Percentiles rank a stretch among this genome's conserved stretches.
These are phyloP conservation scores for Macadamia integrifolia DNA, from an alignment of 164 flowering plant species.

Conservation along the genomic window DNA sequence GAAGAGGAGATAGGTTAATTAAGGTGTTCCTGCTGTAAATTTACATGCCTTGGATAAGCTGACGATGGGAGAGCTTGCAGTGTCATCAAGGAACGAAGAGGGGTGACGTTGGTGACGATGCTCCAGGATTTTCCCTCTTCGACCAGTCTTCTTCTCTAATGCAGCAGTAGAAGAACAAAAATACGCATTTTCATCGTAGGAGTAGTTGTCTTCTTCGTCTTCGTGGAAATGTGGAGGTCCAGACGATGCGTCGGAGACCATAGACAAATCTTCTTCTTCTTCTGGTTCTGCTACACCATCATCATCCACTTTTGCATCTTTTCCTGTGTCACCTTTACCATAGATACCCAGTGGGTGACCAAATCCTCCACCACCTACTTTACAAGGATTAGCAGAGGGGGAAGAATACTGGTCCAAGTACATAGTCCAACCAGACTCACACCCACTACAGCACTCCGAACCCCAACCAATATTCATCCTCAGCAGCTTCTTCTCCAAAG, in stretches of 20 bases:
- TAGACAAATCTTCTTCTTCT: conserved; percentile 66
- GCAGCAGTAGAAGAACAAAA: conserved; percentile 19
- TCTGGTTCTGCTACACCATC: too few relatives aligned
- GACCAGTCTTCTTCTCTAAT: conserved; percentile 19
- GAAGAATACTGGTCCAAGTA: conserved; percentile 54
- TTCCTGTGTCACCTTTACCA: conserved; percentile 10
- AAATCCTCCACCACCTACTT: conserved; percentile 10
- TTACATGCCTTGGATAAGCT: conserved; percentile 42
- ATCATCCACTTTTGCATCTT: conserved; percentile 17
- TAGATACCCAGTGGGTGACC: conserved; percentile 4
- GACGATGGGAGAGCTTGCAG: conserved; percentile 69
- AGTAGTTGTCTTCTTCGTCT: conserved; percentile 23
- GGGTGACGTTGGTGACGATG: conserved; percentile 25
- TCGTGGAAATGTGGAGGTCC: conserved; percentile 65
- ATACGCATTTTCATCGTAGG: conserved; percentile 24
- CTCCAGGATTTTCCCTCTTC: conserved; percentile 32
- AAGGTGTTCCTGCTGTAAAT: conserved; percentile 3
- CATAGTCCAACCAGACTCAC: conserved; percentile 89
- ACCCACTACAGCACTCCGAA: conserved; percentile 59
- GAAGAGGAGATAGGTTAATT: too few relatives aligned
- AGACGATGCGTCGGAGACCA: conserved; percentile 98
- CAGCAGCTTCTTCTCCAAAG: background rate
- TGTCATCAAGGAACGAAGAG: conserved; percentile 55
- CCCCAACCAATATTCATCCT: conserved; percentile 33
- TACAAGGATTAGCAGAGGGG: conserved; percentile 22